phyloP scores from a whole-genome alignment of 1,139 yeast genomes.

The Martiniozyma asiatica region DNA sequence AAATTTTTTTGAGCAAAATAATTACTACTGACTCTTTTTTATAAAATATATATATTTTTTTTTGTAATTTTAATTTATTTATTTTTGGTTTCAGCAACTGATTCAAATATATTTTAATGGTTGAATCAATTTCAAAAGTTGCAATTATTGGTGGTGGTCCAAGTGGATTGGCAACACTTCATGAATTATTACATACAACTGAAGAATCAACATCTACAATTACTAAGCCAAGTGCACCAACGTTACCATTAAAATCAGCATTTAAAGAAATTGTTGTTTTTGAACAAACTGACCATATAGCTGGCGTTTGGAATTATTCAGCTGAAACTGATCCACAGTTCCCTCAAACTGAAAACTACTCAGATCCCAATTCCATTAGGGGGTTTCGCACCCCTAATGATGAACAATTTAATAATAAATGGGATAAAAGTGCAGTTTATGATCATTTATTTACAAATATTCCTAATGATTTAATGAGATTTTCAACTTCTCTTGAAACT shows the following conservation, averaged over 20 bases:
- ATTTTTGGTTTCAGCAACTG: no score
- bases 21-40: no score
- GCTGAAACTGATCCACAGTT: constrained; percentile 9
- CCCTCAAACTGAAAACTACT: constrained; percentile 10
- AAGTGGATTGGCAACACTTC: constrained; percentile 24
- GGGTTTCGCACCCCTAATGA: no score
- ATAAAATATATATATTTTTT: no score
- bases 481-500: constrained; percentile 21
- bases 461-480: constrained; percentile 32
- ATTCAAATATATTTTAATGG: no score
- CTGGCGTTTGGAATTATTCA: constrained; percentile 27
- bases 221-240: constrained; percentile 4
- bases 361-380: constrained; percentile 11
- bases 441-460: constrained; percentile 35
- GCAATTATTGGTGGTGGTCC: constrained; percentile 30
- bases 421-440: constrained; percentile 24
- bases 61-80: no score
- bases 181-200: constrained; percentile 24
- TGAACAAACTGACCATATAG: constrained; percentile 25
- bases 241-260: constrained; percentile 13
- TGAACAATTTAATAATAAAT: no score
- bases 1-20: no score
- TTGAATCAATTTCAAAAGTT: constrained; percentile 17
- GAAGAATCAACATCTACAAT: constrained; percentile 20
- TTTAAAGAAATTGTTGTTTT: constrained; percentile 25